Percentiles rank a stretch among this genome's conserved stretches.
Conservation (phyloP, 2,329 filamentous ascomycete species). For the Cryphonectria parasitica region DNA sequence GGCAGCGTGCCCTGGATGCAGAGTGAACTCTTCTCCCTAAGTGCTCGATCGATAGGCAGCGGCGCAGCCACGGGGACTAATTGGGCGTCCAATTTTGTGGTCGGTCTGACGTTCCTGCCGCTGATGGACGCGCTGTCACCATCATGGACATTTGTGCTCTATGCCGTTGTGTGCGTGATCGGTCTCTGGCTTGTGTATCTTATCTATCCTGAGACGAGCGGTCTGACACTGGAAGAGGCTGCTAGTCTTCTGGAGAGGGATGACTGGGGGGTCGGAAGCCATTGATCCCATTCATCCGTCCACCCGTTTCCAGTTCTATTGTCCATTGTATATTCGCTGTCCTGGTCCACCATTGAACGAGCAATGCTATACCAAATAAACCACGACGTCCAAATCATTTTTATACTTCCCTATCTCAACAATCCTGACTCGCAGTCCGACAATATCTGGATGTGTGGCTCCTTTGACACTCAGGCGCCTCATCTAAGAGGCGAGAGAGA, state of each 20-base stretch:
- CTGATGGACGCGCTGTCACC: slow-evolving; percentile 80
- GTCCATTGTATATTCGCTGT: not conserved
- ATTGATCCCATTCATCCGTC: not conserved
- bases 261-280: slow-evolving; percentile 70
- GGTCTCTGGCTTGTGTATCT: slow-evolving; percentile 72
- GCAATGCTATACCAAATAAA: not conserved
- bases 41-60: slow-evolving; percentile 73
- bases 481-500: too few relatives aligned
- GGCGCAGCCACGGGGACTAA: slow-evolving; percentile 78
- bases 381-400: not conserved
- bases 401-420: not conserved
- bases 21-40: slow-evolving; percentile 83
- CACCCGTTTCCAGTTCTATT: not conserved
- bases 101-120: slow-evolving; percentile 85
- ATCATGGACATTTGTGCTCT: slow-evolving; percentile 78
- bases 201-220: slow-evolving; percentile 87
- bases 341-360: not conserved
- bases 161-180: slow-evolving; percentile 69
- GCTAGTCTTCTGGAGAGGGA: slow-evolving; percentile 71
- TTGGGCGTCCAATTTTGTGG: slow-evolving; percentile 84
- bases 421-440: not conserved
- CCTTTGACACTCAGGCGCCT: not conserved
- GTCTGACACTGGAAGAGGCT: slow-evolving; percentile 80
- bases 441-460: not conserved
- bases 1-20: slow-evolving; percentile 98